phyloP scores from a whole-genome alignment of 108 stramenopile species.

The Schizochytrium sp. region DNA sequence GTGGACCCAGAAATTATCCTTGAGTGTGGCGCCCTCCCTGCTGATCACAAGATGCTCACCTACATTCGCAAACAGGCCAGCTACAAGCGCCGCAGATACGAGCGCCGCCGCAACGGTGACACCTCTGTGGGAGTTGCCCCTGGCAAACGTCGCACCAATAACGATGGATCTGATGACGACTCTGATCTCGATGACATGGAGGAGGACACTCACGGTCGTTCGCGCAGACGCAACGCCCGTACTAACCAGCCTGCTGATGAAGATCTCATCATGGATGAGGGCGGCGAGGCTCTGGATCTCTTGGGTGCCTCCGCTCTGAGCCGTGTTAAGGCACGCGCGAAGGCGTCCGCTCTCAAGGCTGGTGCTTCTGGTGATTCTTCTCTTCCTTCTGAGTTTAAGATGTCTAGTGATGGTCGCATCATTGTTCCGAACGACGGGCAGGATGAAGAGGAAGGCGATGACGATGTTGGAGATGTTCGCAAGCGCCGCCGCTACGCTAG shows the following conservation, averaged over 20 bases:
- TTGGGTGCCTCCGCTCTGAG: slow-evolving; percentile 43
- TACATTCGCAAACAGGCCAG: slow-evolving; percentile 47
- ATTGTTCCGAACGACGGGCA: not conserved
- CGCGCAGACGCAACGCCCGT: not conserved
- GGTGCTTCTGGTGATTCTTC: not conserved
- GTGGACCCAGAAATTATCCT: slow-evolving; percentile 5
- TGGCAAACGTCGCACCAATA: not conserved
- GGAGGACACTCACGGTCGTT: not conserved
- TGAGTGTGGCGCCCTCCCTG: not conserved
- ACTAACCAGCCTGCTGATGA: not conserved
- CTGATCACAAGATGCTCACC: slow-evolving; percentile 7
- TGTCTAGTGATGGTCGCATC: slow-evolving; percentile 49
- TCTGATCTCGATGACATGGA: not conserved
- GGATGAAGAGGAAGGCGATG: not conserved
- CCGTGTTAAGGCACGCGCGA: slow-evolving; percentile 36
- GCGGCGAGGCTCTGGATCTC: slow-evolving; percentile 25
- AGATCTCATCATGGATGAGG: slow-evolving; percentile 59
- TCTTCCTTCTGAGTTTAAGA: slow-evolving; percentile 37
- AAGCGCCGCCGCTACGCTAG: slow-evolving; percentile 53
- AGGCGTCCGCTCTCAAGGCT: not conserved
- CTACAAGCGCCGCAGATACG: slow-evolving; percentile 51
- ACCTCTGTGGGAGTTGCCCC: slow-evolving; percentile 20
- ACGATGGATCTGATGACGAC: not conserved
- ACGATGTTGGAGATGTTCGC: slow-evolving; percentile 45
- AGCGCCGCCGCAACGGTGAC: slow-evolving; percentile 30